Evolutionary conservation across 176 grass and related monocot species (phyloP).

Genomic region (Phyllostachys edulis): DNA sequence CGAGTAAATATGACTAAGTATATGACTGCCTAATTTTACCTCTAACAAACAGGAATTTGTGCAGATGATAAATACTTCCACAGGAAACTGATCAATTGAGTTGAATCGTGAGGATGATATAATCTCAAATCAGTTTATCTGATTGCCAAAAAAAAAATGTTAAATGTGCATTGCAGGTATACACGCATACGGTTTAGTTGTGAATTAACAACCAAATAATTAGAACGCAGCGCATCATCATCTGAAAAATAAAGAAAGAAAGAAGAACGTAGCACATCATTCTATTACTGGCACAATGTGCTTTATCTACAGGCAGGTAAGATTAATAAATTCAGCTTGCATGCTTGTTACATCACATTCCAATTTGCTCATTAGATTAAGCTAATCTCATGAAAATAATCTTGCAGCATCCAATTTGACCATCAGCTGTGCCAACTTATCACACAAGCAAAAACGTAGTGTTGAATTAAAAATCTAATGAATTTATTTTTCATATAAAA

Average conservation of each 20-base stretch:
- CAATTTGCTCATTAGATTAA: constrained; percentile 7
- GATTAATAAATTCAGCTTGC: neutral
- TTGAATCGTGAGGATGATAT: neutral
- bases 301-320: neutral
- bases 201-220: neutral
- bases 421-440: neutral
- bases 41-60: neutral
- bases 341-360: neutral
- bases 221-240: neutral
- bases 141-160: neutral
- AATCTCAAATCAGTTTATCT: neutral
- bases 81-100: neutral
- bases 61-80: neutral
- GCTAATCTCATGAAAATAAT: neutral
- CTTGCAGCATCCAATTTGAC: neutral
- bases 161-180: neutral
- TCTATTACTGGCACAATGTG: neutral
- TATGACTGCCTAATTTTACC: neutral
- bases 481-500: neutral
- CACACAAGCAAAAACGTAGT: neutral
- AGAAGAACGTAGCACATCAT: neutral
- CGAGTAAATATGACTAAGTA: neutral
- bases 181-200: neutral
- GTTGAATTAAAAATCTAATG: neutral
- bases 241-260: neutral